phyloP scores from a whole-genome alignment of 257 asterid species.

The Solanum pennellii region DNA sequence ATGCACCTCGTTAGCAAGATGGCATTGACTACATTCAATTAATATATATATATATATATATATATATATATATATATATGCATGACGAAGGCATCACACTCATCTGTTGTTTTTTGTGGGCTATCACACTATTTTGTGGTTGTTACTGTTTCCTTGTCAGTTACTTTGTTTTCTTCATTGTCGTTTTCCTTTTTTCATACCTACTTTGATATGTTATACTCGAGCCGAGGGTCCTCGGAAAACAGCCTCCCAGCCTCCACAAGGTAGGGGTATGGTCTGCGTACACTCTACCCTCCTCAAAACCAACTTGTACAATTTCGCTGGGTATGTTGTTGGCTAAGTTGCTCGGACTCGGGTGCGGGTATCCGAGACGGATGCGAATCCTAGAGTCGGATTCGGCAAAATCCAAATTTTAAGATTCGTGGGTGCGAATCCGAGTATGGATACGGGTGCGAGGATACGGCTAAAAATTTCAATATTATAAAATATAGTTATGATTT shows the following conservation, averaged over 20 bases:
- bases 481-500: no score
- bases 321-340: not conserved
- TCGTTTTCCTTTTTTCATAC: not conserved
- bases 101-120: not conserved
- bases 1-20: not conserved
- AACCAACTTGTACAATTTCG: not conserved
- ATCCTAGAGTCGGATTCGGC: no score
- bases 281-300: not conserved
- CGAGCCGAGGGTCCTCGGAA: not conserved
- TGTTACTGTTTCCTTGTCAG: not conserved
- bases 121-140: not conserved
- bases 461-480: no score
- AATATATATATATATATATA: not conserved
- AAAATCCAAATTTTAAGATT: no score
- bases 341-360: no score
- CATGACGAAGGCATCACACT: not conserved
- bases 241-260: not conserved
- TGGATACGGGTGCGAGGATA: no score
- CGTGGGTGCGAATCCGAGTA: no score
- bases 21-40: not conserved
- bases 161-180: not conserved
- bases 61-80: not conserved
- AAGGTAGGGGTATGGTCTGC: not conserved
- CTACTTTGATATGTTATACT: not conserved
- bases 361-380: no score